Evolutionary conservation across 306 rosid species (phyloP).

Genomic region (Sesbania bispinosa): DNA sequence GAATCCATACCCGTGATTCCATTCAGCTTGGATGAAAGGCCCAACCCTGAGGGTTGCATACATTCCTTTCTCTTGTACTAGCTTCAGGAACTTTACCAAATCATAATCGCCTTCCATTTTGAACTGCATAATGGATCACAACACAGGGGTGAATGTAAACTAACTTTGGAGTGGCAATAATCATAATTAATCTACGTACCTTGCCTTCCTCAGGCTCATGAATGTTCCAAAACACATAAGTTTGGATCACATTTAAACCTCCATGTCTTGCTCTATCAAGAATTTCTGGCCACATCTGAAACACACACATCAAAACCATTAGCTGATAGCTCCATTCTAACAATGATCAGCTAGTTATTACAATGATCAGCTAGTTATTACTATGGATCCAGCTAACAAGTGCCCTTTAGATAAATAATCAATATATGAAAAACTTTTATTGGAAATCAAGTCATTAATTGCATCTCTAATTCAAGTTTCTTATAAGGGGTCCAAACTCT

Average conservation of each 20-base stretch:
- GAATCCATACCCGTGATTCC: constrained; percentile 88
- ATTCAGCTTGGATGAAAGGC: constrained; percentile 97
- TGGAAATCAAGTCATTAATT: no score
- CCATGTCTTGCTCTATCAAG: constrained; percentile 64
- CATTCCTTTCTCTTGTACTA: constrained; percentile 54
- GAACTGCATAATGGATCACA: constrained; percentile 40
- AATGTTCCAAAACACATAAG: constrained; percentile 87
- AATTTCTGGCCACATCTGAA: constrained; percentile 78
- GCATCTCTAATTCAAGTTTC: no score
- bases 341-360: no score
- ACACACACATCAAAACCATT: neutral
- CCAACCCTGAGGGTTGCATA: constrained; percentile 82
- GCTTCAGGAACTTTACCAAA: constrained; percentile 59
- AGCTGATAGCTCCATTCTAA: neutral
- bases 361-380: no score
- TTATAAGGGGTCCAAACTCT: no score
- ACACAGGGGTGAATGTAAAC: no score
- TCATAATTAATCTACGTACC: constrained; percentile 32
- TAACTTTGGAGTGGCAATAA: no score
- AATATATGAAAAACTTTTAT: no score
- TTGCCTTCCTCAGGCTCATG: constrained; percentile 77
- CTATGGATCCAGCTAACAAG: no score
- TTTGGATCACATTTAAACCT: constrained; percentile 75
- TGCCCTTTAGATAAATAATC: no score
- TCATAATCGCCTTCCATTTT: constrained; percentile 52